Conservation (phyloP, 1,139 yeast genomes). For the Sugiyamaella paludigena region DNA sequence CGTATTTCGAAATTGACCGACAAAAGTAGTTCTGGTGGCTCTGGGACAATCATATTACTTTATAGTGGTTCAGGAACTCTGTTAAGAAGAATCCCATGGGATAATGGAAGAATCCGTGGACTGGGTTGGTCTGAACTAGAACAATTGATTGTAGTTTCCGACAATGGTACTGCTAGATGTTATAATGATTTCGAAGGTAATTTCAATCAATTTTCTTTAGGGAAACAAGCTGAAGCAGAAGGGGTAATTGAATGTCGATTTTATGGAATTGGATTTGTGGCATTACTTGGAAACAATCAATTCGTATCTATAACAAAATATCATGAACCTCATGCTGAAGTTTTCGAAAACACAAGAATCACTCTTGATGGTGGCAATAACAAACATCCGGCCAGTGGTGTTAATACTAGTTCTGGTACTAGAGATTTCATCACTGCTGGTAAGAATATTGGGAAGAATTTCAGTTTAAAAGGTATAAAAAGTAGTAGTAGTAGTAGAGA, state of each 20-base stretch:
- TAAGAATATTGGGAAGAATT: not conserved
- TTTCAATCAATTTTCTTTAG: conserved; percentile 51
- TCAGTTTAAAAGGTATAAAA: not conserved
- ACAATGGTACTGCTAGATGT: conserved; percentile 58
- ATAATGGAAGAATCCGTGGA: conserved; percentile 51
- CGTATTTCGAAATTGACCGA: conserved; percentile 25
- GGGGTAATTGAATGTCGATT: conserved; percentile 41
- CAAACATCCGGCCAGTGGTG: conserved; percentile 15
- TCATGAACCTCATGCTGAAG: conserved; percentile 34
- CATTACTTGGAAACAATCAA: conserved; percentile 34
- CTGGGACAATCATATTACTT: conserved; percentile 41
- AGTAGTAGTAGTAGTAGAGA: not conserved
- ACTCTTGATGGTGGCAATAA: too few relatives aligned
- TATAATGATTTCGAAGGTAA: conserved; percentile 71
- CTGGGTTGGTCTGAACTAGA: conserved; percentile 59
- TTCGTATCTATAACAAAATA: conserved; percentile 40
- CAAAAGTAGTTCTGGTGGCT: conserved; percentile 23
- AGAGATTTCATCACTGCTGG: not conserved
- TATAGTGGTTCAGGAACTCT: conserved; percentile 54
- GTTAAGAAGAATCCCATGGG: conserved; percentile 49
- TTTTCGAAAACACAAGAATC: conserved; percentile 18
- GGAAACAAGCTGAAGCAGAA: conserved; percentile 39
- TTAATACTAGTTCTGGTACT: not conserved
- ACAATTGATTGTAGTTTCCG: conserved; percentile 59
- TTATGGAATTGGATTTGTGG: conserved; percentile 42